phyloP scores from a whole-genome alignment of 2,329 filamentous ascomycete species.

The Clonostachys byssicola region DNA sequence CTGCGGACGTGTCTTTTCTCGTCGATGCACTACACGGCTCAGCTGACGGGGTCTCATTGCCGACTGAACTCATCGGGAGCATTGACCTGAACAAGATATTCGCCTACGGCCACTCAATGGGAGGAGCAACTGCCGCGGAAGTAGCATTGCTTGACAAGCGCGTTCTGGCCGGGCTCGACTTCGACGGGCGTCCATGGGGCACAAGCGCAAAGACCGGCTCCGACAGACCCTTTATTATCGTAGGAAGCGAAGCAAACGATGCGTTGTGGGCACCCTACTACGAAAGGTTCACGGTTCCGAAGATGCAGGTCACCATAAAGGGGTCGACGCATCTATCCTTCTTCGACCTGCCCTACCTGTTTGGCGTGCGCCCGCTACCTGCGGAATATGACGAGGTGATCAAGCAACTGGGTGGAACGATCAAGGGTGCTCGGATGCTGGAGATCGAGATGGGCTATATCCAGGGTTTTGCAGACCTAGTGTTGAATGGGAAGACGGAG shows the following conservation, averaged over 20 bases:
- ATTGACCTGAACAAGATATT: slow-evolving; percentile 7
- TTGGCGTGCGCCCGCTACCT: not conserved
- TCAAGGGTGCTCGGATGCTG: not conserved
- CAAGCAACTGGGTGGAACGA: not conserved
- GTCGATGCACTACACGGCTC: slow-evolving; percentile 18
- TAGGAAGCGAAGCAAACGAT: not conserved
- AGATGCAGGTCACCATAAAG: not conserved
- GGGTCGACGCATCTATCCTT: not conserved
- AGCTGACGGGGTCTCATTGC: slow-evolving; percentile 2
- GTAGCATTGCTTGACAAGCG: slow-evolving; percentile 18
- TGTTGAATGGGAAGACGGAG: not conserved
- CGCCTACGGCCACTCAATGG: slow-evolving; percentile 28
- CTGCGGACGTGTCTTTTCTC: slow-evolving; percentile 24
- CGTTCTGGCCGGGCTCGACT: slow-evolving; percentile 24
- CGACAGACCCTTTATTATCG: not conserved
- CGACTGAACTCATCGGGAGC: not conserved
- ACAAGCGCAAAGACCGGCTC: not conserved
- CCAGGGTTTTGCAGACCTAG: not conserved
- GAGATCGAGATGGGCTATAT: not conserved
- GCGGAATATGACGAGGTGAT: not conserved
- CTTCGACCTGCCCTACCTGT: not conserved
- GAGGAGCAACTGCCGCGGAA: slow-evolving; percentile 22
- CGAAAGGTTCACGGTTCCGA: not conserved
- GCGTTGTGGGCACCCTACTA: not conserved
- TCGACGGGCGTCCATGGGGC: slow-evolving; percentile 26